These are phyloP conservation scores for Phialophora tarda DNA, from an alignment of 2,329 filamentous ascomycete species.

Conservation along the genomic window DNA sequence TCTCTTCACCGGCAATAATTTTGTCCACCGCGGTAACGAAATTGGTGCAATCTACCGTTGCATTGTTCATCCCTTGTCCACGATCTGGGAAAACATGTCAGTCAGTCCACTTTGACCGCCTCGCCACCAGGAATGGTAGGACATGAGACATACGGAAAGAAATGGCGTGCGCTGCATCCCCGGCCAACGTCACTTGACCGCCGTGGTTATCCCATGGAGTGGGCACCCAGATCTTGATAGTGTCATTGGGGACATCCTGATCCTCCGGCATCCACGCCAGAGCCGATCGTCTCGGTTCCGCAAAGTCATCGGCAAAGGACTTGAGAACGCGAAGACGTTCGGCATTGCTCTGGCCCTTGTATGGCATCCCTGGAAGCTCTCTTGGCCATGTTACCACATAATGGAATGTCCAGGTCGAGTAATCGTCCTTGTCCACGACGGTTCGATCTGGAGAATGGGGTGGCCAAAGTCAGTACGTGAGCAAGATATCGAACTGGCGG, in stretches of 20 bases:
- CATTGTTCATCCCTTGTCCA: conserved; percentile 8
- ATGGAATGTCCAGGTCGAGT: conserved; percentile 12
- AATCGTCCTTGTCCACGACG: conserved; percentile 9
- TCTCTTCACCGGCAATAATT: neutral
- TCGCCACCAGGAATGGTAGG: neutral
- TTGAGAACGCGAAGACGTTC: conserved; percentile 8
- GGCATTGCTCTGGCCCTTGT: conserved; percentile 4
- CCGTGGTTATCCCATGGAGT: conserved; percentile 5
- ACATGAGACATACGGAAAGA: neutral
- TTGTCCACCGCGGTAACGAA: neutral
- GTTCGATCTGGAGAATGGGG: conserved; percentile 2
- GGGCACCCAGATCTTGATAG: neutral
- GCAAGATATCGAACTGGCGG: too few species aligned
- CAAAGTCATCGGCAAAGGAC: conserved; percentile 6
- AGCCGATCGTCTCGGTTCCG: conserved; percentile 5
- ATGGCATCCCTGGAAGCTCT: conserved; percentile 6
- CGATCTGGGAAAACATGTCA: neutral
- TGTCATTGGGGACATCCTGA: conserved; percentile 2
- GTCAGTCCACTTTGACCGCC: conserved; percentile 1
- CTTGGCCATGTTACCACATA: neutral
- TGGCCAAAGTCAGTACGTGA: neutral
- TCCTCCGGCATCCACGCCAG: conserved; percentile 5
- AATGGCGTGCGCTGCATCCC: conserved; percentile 8
- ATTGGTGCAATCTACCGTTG: neutral
- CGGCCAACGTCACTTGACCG: conserved; percentile 1